These are phyloP conservation scores for Talaromyces pinophilus DNA, from an alignment of 2,329 filamentous ascomycete genomes.

Conservation along the genomic window DNA sequence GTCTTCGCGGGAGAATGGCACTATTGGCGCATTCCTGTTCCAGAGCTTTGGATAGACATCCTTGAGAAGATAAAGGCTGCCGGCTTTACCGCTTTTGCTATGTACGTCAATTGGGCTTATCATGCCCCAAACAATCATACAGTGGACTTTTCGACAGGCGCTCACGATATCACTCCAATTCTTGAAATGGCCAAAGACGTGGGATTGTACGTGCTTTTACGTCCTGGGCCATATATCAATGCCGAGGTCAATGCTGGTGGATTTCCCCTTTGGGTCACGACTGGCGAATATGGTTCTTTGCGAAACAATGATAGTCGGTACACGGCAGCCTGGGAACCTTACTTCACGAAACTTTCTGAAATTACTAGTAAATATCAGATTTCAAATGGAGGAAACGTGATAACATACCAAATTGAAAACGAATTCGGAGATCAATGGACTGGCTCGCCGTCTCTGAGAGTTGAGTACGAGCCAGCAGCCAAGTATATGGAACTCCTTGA, in stretches of 20 bases:
- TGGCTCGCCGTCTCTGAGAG: slow-evolving; percentile 41
- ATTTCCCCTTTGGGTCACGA: slow-evolving; percentile 76
- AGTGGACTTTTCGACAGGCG: slow-evolving; percentile 53
- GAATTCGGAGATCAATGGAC: slow-evolving; percentile 55
- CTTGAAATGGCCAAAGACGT: slow-evolving; percentile 73
- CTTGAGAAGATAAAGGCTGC: slow-evolving; percentile 81
- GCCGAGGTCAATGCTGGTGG: slow-evolving; percentile 75
- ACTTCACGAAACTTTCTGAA: slow-evolving; percentile 56
- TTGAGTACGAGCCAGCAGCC: slow-evolving; percentile 55
- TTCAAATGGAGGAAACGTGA: slow-evolving; percentile 77
- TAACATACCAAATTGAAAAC: slow-evolving; percentile 78
- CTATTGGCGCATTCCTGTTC: slow-evolving; percentile 57
- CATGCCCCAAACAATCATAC: slow-evolving; percentile 43
- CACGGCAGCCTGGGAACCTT: slow-evolving; percentile 65
- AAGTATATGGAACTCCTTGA: slow-evolving; percentile 71
- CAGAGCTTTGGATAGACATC: slow-evolving; percentile 67
- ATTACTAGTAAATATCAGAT: slow-evolving; percentile 76
- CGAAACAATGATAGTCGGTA: slow-evolving; percentile 64
- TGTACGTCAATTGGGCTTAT: slow-evolving; percentile 80
- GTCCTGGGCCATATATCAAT: slow-evolving; percentile 74
- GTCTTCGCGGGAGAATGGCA: slow-evolving; percentile 58
- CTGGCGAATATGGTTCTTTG: slow-evolving; percentile 59
- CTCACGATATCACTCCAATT: slow-evolving; percentile 74
- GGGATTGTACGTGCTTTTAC: slow-evolving; percentile 74
- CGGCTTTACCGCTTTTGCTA: slow-evolving; percentile 76